phyloP scores from a whole-genome alignment of 2,329 filamentous ascomycete genomes.

The Escovopsis sp. region DNA sequence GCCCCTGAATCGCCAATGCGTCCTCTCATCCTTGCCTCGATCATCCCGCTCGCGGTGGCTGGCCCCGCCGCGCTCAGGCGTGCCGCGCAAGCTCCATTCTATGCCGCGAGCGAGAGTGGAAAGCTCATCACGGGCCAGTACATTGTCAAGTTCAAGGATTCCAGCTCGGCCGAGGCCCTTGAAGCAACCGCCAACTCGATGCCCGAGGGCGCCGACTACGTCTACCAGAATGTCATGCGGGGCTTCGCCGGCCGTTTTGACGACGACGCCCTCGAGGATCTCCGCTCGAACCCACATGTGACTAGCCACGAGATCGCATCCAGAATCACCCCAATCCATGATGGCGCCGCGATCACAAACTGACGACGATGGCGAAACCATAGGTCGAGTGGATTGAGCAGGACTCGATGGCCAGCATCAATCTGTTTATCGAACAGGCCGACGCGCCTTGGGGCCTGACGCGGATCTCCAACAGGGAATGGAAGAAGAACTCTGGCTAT shows the following conservation, averaged over 20 bases:
- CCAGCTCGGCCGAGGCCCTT: constrained; percentile 5
- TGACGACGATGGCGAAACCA: too few species aligned
- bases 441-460: constrained; percentile 16
- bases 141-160: constrained; percentile 16
- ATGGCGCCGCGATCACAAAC: too few species aligned
- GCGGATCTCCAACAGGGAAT: constrained; percentile 18
- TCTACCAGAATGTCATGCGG: constrained; percentile 10
- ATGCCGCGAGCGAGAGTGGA: constrained; percentile 6
- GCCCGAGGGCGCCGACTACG: constrained; percentile 9
- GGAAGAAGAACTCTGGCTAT: constrained; percentile 9
- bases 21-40: constrained; percentile 10
- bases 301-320: too few species aligned
- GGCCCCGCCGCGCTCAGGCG: constrained; percentile 10
- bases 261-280: constrained; percentile 7
- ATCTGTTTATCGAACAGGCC: constrained; percentile 7
- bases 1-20: constrained; percentile 8
- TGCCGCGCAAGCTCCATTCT: constrained; percentile 13
- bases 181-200: constrained; percentile 7
- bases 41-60: constrained; percentile 11
- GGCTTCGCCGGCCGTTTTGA: constrained; percentile 13
- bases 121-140: constrained; percentile 13
- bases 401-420: constrained; percentile 16
- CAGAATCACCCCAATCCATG: too few species aligned
- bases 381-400: constrained; percentile 22
- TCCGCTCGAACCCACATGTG: constrained; percentile 12